Evolutionary conservation across 257 asterid species (phyloP).

Genomic region (Haberlea rhodopensis): DNA sequence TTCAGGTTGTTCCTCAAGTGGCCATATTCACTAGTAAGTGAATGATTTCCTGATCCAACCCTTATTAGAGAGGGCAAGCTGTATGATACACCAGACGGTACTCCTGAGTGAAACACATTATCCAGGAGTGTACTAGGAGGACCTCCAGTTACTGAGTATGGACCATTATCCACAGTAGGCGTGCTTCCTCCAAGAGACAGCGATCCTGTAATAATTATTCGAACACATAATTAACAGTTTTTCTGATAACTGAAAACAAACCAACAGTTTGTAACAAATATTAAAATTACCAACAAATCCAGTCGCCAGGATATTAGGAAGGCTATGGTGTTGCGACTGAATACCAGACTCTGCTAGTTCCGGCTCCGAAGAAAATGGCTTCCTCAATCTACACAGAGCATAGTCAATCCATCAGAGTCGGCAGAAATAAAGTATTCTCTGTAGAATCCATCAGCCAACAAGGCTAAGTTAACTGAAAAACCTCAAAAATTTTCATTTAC

Average conservation of each 20-base stretch:
- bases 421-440: conserved; percentile 17
- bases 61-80: conserved; percentile 53
- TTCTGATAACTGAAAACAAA: conserved; percentile 26
- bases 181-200: conserved; percentile 47
- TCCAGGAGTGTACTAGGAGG: conserved; percentile 49
- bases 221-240: conserved; percentile 21
- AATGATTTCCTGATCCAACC: conserved; percentile 56
- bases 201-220: conserved; percentile 44
- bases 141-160: conserved; percentile 53
- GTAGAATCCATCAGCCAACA: conserved; percentile 14
- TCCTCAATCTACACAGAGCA: conserved; percentile 50
- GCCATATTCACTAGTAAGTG: conserved; percentile 52
- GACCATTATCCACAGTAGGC: conserved; percentile 46
- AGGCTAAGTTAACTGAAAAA: conserved; percentile 4
- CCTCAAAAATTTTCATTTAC: background rate
- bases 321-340: conserved; percentile 58
- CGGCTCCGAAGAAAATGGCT: conserved; percentile 57
- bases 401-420: conserved; percentile 19
- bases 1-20: conserved; percentile 50
- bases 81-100: conserved; percentile 67
- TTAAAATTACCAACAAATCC: conserved; percentile 74
- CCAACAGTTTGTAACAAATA: no score
- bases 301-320: conserved; percentile 48
- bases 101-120: conserved; percentile 50
- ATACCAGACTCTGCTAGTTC: conserved; percentile 65